A percentile compares a stretch with the other conserved stretches of the same genome.
Conservation (phyloP, 306 rosid genomes). For the Cucumis melo region DNA sequence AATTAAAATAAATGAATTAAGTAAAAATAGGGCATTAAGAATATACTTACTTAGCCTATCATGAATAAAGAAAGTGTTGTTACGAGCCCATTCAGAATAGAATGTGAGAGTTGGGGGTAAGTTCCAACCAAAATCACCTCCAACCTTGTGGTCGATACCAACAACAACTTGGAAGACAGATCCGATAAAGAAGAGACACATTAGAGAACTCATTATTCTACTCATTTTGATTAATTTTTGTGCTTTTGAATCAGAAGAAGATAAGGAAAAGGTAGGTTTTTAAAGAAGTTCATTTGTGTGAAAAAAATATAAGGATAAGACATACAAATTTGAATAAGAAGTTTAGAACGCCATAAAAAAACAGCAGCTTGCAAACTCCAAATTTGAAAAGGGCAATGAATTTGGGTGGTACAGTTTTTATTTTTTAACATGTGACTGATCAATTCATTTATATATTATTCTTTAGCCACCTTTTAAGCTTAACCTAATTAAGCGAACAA, state of each 20-base stretch:
- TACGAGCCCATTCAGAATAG: conserved; percentile 1
- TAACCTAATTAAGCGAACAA: too few species aligned
- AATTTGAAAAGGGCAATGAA: background rate
- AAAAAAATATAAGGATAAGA: background rate
- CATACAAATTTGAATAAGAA: background rate
- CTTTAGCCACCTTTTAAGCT: too few species aligned
- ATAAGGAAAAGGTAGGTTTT: background rate
- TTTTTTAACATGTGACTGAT: too few species aligned
- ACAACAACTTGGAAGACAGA: background rate
- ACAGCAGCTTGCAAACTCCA: background rate
- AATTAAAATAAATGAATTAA: background rate
- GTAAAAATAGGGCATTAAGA: background rate
- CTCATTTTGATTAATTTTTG: background rate
- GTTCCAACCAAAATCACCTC: conserved; percentile 4
- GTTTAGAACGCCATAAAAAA: background rate
- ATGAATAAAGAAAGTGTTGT: background rate
- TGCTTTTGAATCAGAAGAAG: background rate
- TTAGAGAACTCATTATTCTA: background rate
- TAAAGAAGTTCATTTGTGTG: background rate
- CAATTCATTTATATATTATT: too few species aligned
- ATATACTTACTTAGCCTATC: background rate
- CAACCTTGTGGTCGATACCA: background rate
- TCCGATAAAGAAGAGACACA: background rate
- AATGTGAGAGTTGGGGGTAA: background rate
- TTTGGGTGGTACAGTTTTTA: too few species aligned